Base-by-base conservation (phyloP, 108 stramenopile species). In the Cyclostephanos invisitatus region DNA sequence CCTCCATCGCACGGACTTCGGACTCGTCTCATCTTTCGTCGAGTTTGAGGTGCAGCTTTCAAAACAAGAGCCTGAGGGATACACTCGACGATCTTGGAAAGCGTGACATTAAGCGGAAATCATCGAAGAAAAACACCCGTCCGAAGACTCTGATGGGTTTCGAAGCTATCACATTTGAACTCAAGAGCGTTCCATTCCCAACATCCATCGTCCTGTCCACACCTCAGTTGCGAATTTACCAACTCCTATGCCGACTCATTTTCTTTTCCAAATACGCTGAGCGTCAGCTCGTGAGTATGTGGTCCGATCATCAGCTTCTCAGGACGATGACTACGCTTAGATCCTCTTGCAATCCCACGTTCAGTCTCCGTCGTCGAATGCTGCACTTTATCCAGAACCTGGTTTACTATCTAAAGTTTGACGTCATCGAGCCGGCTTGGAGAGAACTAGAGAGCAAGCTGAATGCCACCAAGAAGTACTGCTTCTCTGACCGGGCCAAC, bases 181-280 rank as follows among this genome's bases (percentile, higher is more conserved):
- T 92, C 73, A 63, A 77, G 21, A 47, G 64, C 38, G 89, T 98
- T 29, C 85, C 86, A 10, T 99, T 97, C 80, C 99, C 99, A 12
- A 72, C 91, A 0, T 95, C 96, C 15, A 74, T 99, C 38, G 81
- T 99, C 22, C 69, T 99, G 17, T 94, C 95, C 0, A 64, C 80
- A 29, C 75, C 77, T 8, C 82, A 83, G 27, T 76, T 98, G 54
- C 83, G 83, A 18, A 97, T 87, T 65, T 99, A 99, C 77, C 97
- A 97, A 82, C 83, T 98, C 37, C 66, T 98, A 27, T 99, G 98
- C 73, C 89, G 99, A 24, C 97, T 96, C 67, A 74, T 99, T n/a
- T 98, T 98, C 82, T 97, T 98, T 71, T 87, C 90, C 36, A 99
- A 98, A 84, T 92, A 97, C 74, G 97, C 97, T 17, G 98, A 98